Base-by-base conservation (phyloP, 495 filamentous ascomycete genomes). In the Aspergillus wentii region DNA sequence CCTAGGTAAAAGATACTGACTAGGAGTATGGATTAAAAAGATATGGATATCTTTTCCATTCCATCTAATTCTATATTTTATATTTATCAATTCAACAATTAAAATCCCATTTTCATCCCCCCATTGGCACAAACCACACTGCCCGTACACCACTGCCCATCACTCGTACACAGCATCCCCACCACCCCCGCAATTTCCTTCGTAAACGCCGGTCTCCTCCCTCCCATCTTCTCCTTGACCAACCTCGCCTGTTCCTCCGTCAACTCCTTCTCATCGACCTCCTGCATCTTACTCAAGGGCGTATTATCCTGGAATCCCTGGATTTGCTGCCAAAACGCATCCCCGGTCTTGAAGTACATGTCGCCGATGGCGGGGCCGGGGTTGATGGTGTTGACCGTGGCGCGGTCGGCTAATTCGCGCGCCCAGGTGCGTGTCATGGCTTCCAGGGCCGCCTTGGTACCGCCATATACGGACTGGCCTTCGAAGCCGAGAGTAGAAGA, bases 341-440 rank as follows among this genome's bases (percentile, higher is more conserved):
- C 63, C n/a, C 68, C 64, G 0, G 74, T 73, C 11, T 49, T 50
- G n/a, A 62, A 60, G 34, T 78, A 83, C 82, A 85, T 92, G 39
- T 90, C 86, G 5, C 86, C 88, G 33, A 79, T 75, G 0, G 92
- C 88, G 0, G 89, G 88, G 0, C 90, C 89, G 0, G 89, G 90
- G 62, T 95, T 96, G 25, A 96, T 70, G 0, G 83, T 78, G 54
- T 95, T 96, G 25, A 94, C 88, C 0, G 89, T 96, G 0, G 73
- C 75, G 6, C 79, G 66, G 56, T 92, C 83, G 2, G 78, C 69
- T 23, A 96, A 65, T 62, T 96, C 90, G 14, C 86, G 72, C 0
- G 80, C 69, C 90, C 89, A 96, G 2, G 85, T 88, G 7, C 90
- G 72, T 8, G 88, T 94, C 88, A 95, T 92, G n/a, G 83, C 76